A percentile compares a stretch with the other conserved stretches of the same genome.
Conservation (phyloP, 257 asterid genomes). For the Nicotiana tomentosiformis region DNA sequence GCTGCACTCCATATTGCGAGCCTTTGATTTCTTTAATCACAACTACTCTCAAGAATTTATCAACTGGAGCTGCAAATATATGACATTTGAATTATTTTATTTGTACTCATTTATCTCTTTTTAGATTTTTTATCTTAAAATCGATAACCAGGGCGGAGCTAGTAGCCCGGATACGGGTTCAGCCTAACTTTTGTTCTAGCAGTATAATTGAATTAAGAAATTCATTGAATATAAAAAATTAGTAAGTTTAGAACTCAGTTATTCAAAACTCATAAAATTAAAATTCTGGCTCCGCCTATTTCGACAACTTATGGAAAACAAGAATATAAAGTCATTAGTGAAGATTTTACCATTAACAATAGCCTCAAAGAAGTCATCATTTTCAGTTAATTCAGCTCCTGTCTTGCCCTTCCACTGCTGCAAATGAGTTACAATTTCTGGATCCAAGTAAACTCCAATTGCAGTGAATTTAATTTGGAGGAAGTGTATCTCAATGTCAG, state of each 20-base stretch:
- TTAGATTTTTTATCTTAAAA: too few species aligned
- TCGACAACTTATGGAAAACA: too few species aligned
- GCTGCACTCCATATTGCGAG: conserved; percentile 77
- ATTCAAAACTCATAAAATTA: too few species aligned
- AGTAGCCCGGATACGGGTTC: too few species aligned
- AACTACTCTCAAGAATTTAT: conserved; percentile 59
- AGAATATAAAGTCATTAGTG: not conserved
- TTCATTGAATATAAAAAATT: too few species aligned
- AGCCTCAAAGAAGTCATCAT: conserved; percentile 59
- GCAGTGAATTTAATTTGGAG: conserved; percentile 96
- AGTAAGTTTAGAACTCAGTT: too few species aligned
- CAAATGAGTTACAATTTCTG: conserved; percentile 49
- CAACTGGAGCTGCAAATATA: conserved; percentile 60
- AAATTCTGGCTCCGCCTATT: too few species aligned
- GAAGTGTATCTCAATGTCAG: conserved; percentile 90
- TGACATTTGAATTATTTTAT: not conserved
- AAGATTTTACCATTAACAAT: conserved; percentile 40
- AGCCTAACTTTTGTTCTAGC: too few species aligned
- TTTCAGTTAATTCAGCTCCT: conserved; percentile 41
- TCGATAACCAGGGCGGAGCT: too few species aligned
- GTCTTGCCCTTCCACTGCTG: conserved; percentile 69
- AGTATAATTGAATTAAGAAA: too few species aligned
- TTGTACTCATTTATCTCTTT: not conserved
- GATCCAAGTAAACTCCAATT: conserved; percentile 85
- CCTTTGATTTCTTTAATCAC: conserved; percentile 98